Conservation (phyloP, 768 basidiomycete species). For the Imleria badia region DNA sequence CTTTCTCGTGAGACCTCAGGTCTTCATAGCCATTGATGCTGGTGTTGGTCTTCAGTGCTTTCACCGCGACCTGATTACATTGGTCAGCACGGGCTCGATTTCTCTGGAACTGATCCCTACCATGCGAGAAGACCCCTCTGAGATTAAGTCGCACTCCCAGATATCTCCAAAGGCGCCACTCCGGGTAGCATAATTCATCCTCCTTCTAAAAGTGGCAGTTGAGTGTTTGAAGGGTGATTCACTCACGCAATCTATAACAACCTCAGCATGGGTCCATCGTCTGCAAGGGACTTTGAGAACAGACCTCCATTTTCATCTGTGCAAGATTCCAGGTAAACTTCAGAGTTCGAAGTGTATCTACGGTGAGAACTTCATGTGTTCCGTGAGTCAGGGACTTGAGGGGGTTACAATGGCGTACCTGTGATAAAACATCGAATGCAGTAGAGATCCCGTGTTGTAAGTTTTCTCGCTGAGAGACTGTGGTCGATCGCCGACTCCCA, state of each 20-base stretch:
- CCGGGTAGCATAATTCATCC: neutral
- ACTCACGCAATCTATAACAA: conserved; percentile 5
- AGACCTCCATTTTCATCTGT: conserved; percentile 10
- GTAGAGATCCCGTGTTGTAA: neutral
- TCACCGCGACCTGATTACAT: conserved; percentile 21
- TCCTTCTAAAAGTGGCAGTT: conserved; percentile 4
- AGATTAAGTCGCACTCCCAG: conserved; percentile 24
- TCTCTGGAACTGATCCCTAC: neutral
- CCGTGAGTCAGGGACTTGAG: neutral
- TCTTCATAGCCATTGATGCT: neutral
- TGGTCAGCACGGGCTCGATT: neutral
- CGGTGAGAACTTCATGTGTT: conserved; percentile 7
- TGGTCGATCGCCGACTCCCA: neutral
- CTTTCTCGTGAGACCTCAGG: conserved; percentile 9
- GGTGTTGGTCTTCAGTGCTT: conserved; percentile 6
- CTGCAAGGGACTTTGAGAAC: neutral
- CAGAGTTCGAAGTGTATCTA: conserved; percentile 14
- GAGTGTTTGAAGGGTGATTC: conserved; percentile 8
- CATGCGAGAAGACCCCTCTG: neutral
- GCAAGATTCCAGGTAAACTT: neutral
- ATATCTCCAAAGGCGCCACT: conserved; percentile 23
- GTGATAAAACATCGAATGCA: neutral
- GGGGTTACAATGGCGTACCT: conserved; percentile 7
- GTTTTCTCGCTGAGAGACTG: conserved; percentile 2
- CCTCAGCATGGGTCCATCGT: neutral